Evolutionary conservation across 2,329 filamentous ascomycete genomes (phyloP).

Genomic region (Penicillium sp.): DNA sequence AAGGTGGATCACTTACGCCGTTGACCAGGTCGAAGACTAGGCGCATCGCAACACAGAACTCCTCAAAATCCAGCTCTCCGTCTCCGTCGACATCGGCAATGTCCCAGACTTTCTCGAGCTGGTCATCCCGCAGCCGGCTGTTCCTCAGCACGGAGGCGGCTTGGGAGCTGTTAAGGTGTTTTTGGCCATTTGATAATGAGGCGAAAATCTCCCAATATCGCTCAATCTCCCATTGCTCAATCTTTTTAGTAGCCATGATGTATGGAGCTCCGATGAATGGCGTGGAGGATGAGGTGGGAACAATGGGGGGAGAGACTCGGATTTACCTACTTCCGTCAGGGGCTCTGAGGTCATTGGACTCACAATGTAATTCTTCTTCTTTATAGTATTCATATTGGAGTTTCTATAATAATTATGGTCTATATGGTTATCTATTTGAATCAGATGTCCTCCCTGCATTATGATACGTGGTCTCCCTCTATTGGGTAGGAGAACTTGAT

Average conservation of each 20-base stretch:
- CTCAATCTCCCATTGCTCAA: slow-evolving; percentile 71
- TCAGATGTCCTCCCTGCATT: not conserved
- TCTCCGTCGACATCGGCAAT: slow-evolving; percentile 96
- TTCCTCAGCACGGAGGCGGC: slow-evolving; percentile 71
- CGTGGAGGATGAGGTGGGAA: slow-evolving; percentile 9
- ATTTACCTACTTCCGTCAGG: slow-evolving; percentile 27
- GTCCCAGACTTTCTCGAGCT: slow-evolving; percentile 97
- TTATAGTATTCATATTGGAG: not conserved
- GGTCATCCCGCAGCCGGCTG: slow-evolving; percentile 68
- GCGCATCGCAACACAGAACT: slow-evolving; percentile 98
- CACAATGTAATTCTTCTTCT: not conserved
- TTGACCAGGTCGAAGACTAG: slow-evolving; percentile 97
- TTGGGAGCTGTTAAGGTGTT: slow-evolving; percentile 65
- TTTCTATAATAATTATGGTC: not conserved
- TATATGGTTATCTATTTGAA: not conserved
- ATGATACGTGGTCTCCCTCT: not conserved
- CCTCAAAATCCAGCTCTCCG: slow-evolving; percentile 96
- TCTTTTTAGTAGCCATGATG: slow-evolving; percentile 48
- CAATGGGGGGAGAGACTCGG: slow-evolving; percentile 12
- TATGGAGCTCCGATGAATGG: slow-evolving; percentile 5
- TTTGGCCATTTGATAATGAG: slow-evolving; percentile 61
- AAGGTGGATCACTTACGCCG: slow-evolving; percentile 60
- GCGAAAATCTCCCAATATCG: slow-evolving; percentile 79
- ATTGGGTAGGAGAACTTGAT: not conserved
- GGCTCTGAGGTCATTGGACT: slow-evolving; percentile 21